Percentiles rank a stretch among this genome's conserved stretches.
Evolutionary conservation across 139 green algal genomes (phyloP).

Genomic region (Desmodesmus armatus): DNA sequence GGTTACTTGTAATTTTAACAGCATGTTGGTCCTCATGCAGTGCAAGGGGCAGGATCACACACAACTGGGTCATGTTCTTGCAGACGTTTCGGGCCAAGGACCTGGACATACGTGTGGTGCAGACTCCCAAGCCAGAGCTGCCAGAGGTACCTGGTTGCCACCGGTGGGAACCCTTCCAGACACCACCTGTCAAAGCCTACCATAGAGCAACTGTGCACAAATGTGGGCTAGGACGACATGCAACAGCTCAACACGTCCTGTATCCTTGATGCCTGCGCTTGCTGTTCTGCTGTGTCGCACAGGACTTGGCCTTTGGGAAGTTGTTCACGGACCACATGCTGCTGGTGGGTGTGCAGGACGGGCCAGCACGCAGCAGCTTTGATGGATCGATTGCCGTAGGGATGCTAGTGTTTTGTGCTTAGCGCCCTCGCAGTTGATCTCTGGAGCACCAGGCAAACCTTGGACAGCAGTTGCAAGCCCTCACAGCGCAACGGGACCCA

Average conservation of each 20-base stretch:
- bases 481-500: neutral
- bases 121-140: neutral
- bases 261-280: neutral
- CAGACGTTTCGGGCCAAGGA: conserved; percentile 9
- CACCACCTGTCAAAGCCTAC: no score
- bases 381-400: no score
- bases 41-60: no score
- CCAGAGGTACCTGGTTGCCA: conserved; percentile 5
- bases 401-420: no score
- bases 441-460: no score
- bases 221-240: neutral
- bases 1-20: no score
- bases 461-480: no score
- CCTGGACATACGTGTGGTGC: neutral
- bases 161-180: no score
- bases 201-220: neutral
- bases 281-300: neutral
- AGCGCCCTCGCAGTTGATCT: no score
- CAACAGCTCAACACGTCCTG: neutral
- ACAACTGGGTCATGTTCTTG: neutral
- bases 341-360: conserved; percentile 22
- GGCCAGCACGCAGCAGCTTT: no score
- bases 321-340: conserved; percentile 85
- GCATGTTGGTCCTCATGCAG: neutral
- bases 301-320: conserved; percentile 70